phyloP scores from a whole-genome alignment of 1,284 basidiomycete genomes.

The Trametes sp. region DNA sequence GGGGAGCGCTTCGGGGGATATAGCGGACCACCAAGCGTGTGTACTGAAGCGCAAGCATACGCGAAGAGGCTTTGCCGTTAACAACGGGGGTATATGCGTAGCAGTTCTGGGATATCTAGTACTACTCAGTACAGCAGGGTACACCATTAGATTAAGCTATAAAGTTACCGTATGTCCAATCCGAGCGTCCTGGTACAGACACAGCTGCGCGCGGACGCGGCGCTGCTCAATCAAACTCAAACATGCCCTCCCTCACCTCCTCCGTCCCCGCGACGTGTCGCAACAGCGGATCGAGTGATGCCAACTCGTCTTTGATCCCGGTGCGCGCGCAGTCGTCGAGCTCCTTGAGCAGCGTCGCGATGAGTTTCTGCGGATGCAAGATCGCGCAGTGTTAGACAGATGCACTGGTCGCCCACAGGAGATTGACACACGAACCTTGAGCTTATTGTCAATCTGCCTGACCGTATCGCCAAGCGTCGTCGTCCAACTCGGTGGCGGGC shows the following conservation, averaged over 20 bases:
- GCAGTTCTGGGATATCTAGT: slow-evolving; percentile 20
- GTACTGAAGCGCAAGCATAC: too few species aligned
- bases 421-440: slow-evolving; percentile 68
- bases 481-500: slow-evolving; percentile 68
- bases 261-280: slow-evolving; percentile 54
- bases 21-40: too few species aligned
- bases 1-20: too few species aligned
- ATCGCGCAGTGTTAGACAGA: slow-evolving; percentile 13
- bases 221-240: slow-evolving; percentile 32
- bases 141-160: slow-evolving; percentile 38
- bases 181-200: not conserved
- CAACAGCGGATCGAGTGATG: slow-evolving; percentile 79
- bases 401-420: not conserved
- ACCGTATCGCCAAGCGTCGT: slow-evolving; percentile 73
- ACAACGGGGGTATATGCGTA: too few species aligned
- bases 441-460: slow-evolving; percentile 79
- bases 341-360: slow-evolving; percentile 77
- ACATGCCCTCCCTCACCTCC: slow-evolving; percentile 34
- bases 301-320: slow-evolving; percentile 82
- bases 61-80: too few species aligned
- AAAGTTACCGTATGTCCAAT: slow-evolving; percentile 31
- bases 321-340: slow-evolving; percentile 81
- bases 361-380: slow-evolving; percentile 71
- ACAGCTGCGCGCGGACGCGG: not conserved
- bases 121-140: slow-evolving; percentile 35